Conservation (phyloP, 495 filamentous ascomycete genomes). For the Hypomontagnella submonticulosa region DNA sequence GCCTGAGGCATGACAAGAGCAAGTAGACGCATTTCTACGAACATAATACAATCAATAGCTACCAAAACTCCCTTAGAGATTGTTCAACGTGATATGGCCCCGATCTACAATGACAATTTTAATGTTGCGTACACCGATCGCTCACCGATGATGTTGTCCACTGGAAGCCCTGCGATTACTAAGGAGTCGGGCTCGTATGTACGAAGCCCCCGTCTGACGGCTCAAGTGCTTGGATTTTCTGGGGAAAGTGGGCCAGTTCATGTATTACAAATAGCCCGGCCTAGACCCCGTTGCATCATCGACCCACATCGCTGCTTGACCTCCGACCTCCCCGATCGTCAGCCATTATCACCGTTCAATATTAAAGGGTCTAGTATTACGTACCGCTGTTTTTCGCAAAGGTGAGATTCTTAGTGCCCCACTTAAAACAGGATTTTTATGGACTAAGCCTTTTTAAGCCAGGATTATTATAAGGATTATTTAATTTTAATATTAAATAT, state of each 20-base stretch:
- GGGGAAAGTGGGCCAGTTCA: conserved; percentile 35
- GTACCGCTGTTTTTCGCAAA: no score
- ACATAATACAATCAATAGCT: conserved; percentile 13
- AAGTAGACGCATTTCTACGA: not conserved
- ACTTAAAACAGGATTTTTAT: no score
- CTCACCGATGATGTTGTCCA: not conserved
- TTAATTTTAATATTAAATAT: no score
- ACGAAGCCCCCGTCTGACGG: not conserved
- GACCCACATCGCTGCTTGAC: conserved; percentile 19
- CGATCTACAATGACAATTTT: not conserved
- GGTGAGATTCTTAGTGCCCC: no score
- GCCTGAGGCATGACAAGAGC: not conserved
- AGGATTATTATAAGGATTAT: no score
- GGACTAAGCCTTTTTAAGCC: no score
- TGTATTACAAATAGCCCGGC: conserved; percentile 14
- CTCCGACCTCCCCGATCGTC: not conserved
- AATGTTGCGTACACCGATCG: not conserved
- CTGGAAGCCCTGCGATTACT: conserved; percentile 7
- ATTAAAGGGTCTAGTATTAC: no score
- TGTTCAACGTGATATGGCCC: no score
- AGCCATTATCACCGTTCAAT: not conserved
- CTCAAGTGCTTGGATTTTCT: conserved; percentile 38
- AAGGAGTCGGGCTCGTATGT: conserved; percentile 18
- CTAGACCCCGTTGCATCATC: conserved; percentile 38
- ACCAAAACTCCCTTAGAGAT: not conserved